Evolutionary conservation across 2,329 filamentous ascomycete genomes (phyloP).

Genomic region (Botrytis byssoidea): DNA sequence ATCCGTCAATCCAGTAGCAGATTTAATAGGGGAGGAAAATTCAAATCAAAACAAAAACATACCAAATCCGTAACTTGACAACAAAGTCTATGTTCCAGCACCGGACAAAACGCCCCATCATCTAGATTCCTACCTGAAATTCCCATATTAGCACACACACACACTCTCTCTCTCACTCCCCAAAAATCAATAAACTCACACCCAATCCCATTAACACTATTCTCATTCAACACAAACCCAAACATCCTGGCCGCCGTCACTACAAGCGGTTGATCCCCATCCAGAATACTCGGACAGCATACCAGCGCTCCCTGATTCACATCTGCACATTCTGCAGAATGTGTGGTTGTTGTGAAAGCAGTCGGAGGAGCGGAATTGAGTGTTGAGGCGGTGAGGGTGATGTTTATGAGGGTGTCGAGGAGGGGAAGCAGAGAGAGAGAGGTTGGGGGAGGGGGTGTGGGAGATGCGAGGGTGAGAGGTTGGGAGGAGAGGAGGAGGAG

Average conservation of each 20-base stretch:
- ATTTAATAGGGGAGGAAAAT: neutral
- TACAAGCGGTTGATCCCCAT: neutral
- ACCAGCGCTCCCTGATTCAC: neutral
- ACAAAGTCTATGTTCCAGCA: neutral
- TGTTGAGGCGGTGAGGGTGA: neutral
- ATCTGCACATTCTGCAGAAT: neutral
- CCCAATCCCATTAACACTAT: neutral
- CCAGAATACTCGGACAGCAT: neutral
- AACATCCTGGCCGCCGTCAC: neutral
- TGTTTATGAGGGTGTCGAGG: neutral
- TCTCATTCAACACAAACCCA: neutral
- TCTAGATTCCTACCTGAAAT: neutral
- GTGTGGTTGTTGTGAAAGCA: neutral
- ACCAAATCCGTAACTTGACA: constrained; percentile 11
- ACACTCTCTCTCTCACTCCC: neutral
- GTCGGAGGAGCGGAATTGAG: neutral
- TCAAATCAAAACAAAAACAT: neutral
- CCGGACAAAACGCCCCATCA: neutral
- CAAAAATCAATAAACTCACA: neutral
- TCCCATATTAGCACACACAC: neutral
- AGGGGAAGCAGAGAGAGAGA: too few relatives aligned
- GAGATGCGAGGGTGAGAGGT: neutral
- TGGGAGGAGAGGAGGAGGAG: neutral
- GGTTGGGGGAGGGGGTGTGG: neutral
- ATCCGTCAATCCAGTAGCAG: neutral